These are phyloP conservation scores for Sugiyamaella novakii DNA, from an alignment of 1,139 yeast genomes.

Conservation along the genomic window DNA sequence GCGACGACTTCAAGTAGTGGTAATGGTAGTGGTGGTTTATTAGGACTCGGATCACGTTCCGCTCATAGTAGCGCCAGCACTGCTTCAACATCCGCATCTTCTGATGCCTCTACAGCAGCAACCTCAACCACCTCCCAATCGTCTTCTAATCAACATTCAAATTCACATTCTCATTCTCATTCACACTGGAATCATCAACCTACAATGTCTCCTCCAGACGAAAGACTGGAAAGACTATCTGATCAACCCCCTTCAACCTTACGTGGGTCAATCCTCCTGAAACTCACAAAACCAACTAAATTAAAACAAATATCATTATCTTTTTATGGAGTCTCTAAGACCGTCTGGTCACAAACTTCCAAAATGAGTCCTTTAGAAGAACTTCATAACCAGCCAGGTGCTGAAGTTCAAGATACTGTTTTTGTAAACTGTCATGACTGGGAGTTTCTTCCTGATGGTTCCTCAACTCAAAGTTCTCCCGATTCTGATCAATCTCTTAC, in stretches of 20 bases:
- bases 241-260: constrained; percentile 72
- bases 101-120: neutral
- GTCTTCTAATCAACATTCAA: neutral
- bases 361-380: constrained; percentile 26
- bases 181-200: constrained; percentile 4
- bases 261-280: constrained; percentile 73
- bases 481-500: constrained; percentile 31
- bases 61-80: neutral
- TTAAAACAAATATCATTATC: constrained; percentile 62
- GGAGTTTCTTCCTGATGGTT: constrained; percentile 36
- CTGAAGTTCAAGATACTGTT: constrained; percentile 41
- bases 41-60: neutral
- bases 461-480: neutral
- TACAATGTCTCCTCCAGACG: constrained; percentile 10
- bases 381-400: constrained; percentile 28
- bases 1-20: neutral
- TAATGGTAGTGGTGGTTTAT: neutral
- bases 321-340: constrained; percentile 68
- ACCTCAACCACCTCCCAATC: constrained; percentile 4
- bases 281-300: constrained; percentile 71
- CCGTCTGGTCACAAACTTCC: constrained; percentile 69
- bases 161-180: neutral
- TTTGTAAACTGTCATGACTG: constrained; percentile 41
- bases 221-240: constrained; percentile 18
- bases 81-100: neutral